Evolutionary conservation across 352 stramenopile genomes (phyloP), one percentile per base, ranked within the genome.

Genomic region (Pythium chondricola): DNA sequence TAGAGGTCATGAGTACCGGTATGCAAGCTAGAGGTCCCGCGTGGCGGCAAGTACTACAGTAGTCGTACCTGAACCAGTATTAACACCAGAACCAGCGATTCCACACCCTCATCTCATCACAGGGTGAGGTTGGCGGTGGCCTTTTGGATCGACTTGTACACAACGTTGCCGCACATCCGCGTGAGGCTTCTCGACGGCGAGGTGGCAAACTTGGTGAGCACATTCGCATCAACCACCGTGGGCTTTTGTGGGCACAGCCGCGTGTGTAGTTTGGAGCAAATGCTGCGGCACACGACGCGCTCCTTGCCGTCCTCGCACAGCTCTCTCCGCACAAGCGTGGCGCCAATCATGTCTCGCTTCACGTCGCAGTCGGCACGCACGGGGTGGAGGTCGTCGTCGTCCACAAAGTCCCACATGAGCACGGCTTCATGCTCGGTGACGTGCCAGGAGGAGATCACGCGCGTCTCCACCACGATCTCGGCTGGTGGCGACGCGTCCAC

Each of bases 191-290:
- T 33, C 5, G 45, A 21, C 4, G 46, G 53, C 2, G 53, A 51
- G 16, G 45, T 48, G 2, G 53, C 43, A 16, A 61, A 61, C 21
- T 55, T 45, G 5, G 45, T 35, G n/a, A 61, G 26, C 2, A 60
- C 50, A 1, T 16, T 8, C 17, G 6, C 6, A 9, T 20, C 11
- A 40, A 16, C 17, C 8, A 16, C 8, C n/a, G 35, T 20, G 17
- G 11, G 8, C n/a, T 7, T 18, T 20, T 8, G 9, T 21, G 36
- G 1, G 16, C 10, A 11, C 18, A 43, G 22, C 7, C 39, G 43
- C 13, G 38, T 32, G 44, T 61, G 35, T n/a, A 78, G 54, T 58
- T 86, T 86, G 24, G 74, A 76, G 59, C 71, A 83, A 22, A 86
- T 62, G 29, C 60, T 67, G 32, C 71, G 69, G 31, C 67, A 75